Percentiles rank a stretch among this genome's conserved stretches.
These are phyloP conservation scores for Pythium monospermum DNA, from an alignment of 352 stramenopile species.

Conservation along the genomic window DNA sequence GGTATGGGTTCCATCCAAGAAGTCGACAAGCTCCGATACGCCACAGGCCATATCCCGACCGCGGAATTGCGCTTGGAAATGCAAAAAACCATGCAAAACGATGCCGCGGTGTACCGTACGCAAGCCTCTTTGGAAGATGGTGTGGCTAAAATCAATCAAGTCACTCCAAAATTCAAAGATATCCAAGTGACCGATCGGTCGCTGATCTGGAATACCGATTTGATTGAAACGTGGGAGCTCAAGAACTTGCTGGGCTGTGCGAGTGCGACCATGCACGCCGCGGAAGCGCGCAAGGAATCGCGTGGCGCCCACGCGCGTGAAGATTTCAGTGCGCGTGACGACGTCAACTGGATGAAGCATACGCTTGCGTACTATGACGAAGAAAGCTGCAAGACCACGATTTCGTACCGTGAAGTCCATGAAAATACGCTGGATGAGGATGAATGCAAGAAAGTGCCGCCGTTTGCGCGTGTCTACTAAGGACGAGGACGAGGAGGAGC, in stretches of 20 bases:
- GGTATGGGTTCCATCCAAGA: slow-evolving; percentile 84
- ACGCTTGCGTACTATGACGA: slow-evolving; percentile 93
- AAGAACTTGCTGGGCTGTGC: slow-evolving; percentile 92
- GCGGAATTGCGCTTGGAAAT: slow-evolving; percentile 78
- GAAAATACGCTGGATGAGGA: slow-evolving; percentile 95
- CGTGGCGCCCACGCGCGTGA: slow-evolving; percentile 95
- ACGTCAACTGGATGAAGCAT: slow-evolving; percentile 98
- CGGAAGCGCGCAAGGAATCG: slow-evolving; percentile 93
- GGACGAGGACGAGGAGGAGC: not conserved
- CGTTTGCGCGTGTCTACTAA: slow-evolving; percentile 96
- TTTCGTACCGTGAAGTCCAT: slow-evolving; percentile 92
- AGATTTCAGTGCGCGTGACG: slow-evolving; percentile 92
- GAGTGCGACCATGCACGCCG: slow-evolving; percentile 92
- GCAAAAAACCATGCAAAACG: slow-evolving; percentile 54
- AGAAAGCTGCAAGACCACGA: slow-evolving; percentile 75
- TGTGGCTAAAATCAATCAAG: slow-evolving; percentile 79
- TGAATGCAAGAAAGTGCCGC: slow-evolving; percentile 91
- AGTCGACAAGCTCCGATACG: slow-evolving; percentile 89
- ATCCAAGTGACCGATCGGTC: slow-evolving; percentile 93
- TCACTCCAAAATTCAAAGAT: slow-evolving; percentile 90
- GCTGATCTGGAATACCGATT: slow-evolving; percentile 97
- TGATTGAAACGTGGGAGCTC: slow-evolving; percentile 96
- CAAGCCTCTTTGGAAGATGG: slow-evolving; percentile 77
- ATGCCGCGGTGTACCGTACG: slow-evolving; percentile 54
- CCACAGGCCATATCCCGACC: slow-evolving; percentile 72